Conservation (phyloP, 768 basidiomycete genomes). For the Podaxis sp. region DNA sequence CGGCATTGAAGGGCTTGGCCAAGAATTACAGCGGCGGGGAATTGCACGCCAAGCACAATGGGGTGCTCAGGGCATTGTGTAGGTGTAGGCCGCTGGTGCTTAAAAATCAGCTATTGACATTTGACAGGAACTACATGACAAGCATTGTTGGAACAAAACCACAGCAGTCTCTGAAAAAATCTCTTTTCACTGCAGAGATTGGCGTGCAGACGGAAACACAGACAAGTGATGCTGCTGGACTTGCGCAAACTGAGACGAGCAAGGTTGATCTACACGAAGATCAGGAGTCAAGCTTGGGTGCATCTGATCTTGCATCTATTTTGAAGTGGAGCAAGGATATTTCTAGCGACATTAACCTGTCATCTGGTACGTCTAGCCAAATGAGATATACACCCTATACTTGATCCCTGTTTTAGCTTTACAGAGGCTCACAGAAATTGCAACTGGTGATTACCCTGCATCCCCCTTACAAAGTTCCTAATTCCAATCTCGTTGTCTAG, state of each 20-base stretch:
- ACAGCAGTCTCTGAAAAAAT: conserved; percentile 45
- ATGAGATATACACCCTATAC: background rate
- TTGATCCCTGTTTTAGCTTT: conserved; percentile 35
- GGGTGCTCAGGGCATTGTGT: conserved; percentile 74
- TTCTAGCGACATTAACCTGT: conserved; percentile 66
- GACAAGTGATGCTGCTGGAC: conserved; percentile 21
- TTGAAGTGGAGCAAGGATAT: conserved; percentile 75
- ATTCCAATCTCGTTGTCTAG: conserved; percentile 23
- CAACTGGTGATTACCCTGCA: conserved; percentile 40
- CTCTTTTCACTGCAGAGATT: conserved; percentile 54
- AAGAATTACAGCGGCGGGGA: conserved; percentile 62
- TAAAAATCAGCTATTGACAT: background rate
- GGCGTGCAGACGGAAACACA: conserved; percentile 59
- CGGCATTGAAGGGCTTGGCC: conserved; percentile 62
- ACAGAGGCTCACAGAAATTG: conserved; percentile 67
- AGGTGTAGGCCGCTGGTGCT: conserved; percentile 20
- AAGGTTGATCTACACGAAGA: conserved; percentile 39
- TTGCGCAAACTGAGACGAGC: conserved; percentile 21
- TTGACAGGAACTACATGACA: conserved; percentile 44
- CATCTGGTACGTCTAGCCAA: conserved; percentile 39
- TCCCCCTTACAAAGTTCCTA: background rate
- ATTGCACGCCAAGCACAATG: conserved; percentile 64
- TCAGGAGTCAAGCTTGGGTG: conserved; percentile 53
- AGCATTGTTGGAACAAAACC: conserved; percentile 39
- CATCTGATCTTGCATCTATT: conserved; percentile 62